Evolutionary conservation across 2,329 filamentous ascomycete species (phyloP), one percentile per base, ranked within the genome.

Genomic region (Colletotrichum gloeosporioides): DNA sequence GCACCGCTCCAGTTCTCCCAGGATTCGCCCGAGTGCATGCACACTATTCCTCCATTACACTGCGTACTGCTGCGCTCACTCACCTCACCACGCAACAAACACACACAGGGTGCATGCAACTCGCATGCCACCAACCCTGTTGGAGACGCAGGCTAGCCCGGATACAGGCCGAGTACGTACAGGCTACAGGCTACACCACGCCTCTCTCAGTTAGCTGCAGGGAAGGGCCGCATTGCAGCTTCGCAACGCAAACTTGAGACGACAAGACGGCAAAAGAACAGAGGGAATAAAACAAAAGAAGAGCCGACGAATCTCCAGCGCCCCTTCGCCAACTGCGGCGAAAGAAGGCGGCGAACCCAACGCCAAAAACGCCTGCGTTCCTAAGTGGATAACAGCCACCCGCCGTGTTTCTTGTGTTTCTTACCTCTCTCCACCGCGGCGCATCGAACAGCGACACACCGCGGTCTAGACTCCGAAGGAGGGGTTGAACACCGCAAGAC

Each of bases 161-260:
- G 69, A 72, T 55, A 55, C 13, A 73, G 59, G 15, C 63, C 73
- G 73, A 76, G 63, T 73, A 49, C 57, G 69, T 75, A 62, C 53
- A 25, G 44, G 44, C 3, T 22, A 22, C 44, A 53, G 44, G 39
- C 39, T n/a, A 67, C 44, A 32, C 25, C 34, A 29, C 63, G 18
- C 44, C 29, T 39, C 62, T 68, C 53, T 68, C 34, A 39, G 55
- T 67, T 72, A 55, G 73, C 73, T 72, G 73, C 73, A 72, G 72
- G 61, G 65, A 75, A 71, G 61, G 49, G 68, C 68, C 73, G 73
- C 68, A 63, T 73, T 69, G 71, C 65, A 55, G 39, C 71, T 69
- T 64, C 73, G 69, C 36, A 63, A 61, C 66, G 25, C 66, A 59
- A 53, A 69, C 62, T 72, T 75, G 69, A 72, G 73, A 75, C 73